A percentile compares a stretch with the other conserved stretches of the same genome.
Conservation (phyloP, 257 asterid genomes). For the Fraxinus cuspidata region DNA sequence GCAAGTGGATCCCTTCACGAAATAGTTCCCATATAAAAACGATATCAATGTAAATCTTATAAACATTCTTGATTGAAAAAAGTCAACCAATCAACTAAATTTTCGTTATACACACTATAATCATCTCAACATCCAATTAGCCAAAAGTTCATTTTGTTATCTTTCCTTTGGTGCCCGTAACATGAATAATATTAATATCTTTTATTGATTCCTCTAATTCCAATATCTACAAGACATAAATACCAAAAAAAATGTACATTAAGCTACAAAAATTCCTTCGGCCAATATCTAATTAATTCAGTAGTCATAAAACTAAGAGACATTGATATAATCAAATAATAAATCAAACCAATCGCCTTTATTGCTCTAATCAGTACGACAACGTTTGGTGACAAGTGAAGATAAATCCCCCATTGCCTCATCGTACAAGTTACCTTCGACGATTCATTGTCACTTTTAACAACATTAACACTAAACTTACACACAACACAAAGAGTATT, state of each 20-base stretch:
- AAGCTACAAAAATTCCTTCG: background rate
- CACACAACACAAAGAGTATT: background rate
- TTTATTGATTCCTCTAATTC: constrained; percentile 84
- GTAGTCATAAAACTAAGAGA: constrained; percentile 19
- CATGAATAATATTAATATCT: constrained; percentile 91
- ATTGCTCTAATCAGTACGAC: constrained; percentile 89
- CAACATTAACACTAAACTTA: background rate
- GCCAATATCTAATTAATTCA: background rate
- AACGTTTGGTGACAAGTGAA: constrained; percentile 89
- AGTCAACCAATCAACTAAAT: constrained; percentile 8
- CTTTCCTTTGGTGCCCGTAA: constrained; percentile 99
- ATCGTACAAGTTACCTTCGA: constrained; percentile 49
- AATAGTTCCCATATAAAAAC: constrained; percentile 19
- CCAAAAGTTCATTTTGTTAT: constrained; percentile 30
- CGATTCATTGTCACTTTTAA: background rate
- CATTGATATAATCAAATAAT: constrained; percentile 81
- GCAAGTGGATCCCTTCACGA: constrained; percentile 93
- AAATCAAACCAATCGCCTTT: constrained; percentile 79
- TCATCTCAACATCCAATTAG: background rate
- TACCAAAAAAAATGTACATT: background rate
- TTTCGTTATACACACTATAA: background rate
- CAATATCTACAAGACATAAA: constrained; percentile 53
- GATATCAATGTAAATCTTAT: constrained; percentile 22
- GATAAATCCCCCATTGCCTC: constrained; percentile 97
- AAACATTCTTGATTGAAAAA: background rate